These are phyloP conservation scores for Mycosarcoma maydis DNA, from an alignment of 1,284 basidiomycete species.

Conservation along the genomic window DNA sequence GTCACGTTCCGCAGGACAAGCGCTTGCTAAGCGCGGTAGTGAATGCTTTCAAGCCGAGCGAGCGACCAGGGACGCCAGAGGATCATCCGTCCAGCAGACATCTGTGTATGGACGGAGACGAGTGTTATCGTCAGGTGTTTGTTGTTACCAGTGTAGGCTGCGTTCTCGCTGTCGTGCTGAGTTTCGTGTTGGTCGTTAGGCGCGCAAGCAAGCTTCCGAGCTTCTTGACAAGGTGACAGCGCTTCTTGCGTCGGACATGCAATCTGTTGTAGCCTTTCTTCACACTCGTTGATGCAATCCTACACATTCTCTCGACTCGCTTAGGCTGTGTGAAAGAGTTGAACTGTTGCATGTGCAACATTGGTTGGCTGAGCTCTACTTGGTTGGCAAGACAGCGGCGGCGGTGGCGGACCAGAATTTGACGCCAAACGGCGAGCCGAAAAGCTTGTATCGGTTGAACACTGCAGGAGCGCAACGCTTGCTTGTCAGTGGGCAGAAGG, in stretches of 20 bases:
- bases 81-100: conserved; percentile 26
- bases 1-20: conserved; percentile 28
- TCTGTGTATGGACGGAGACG: conserved; percentile 59
- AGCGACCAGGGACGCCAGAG: not conserved
- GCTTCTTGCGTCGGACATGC: too few species aligned
- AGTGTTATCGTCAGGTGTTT: conserved; percentile 64
- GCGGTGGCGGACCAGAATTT: conserved; percentile 18
- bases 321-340: not conserved
- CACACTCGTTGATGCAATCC: too few species aligned
- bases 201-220: conserved; percentile 15
- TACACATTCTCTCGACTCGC: not conserved
- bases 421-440: conserved; percentile 12
- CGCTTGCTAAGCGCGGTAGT: not conserved
- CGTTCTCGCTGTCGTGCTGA: conserved; percentile 42
- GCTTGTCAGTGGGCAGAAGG: too few species aligned
- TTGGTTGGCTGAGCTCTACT: not conserved
- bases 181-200: conserved; percentile 47
- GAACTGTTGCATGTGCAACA: too few species aligned
- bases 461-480: too few species aligned
- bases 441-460: conserved; percentile 22
- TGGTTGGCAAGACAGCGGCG: not conserved
- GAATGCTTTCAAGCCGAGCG: not conserved
- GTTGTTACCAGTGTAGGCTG: conserved; percentile 53
- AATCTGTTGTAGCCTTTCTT: too few species aligned
- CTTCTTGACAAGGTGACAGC: conserved; percentile 5